These are phyloP conservation scores for Discostella stelligera DNA, from an alignment of 352 stramenopile species.

Conservation along the genomic window DNA sequence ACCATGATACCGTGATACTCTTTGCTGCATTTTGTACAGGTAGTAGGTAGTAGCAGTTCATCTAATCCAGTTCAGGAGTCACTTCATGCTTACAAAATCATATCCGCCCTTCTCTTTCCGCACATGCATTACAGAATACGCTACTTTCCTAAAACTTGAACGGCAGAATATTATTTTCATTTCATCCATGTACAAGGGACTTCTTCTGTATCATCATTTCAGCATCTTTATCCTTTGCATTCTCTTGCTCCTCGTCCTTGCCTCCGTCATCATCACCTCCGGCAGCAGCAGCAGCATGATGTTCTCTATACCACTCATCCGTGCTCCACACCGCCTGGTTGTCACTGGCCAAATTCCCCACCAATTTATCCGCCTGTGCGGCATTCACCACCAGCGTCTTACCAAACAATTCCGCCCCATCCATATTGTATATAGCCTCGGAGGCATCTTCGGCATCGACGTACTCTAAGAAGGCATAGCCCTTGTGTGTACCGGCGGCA, in stretches of 20 bases:
- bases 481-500: slow-evolving; percentile 77
- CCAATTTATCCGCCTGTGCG: slow-evolving; percentile 71
- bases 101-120: too few species aligned
- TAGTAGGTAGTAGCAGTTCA: too few species aligned
- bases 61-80: not conserved
- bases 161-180: slow-evolving; percentile 4
- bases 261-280: slow-evolving; percentile 22
- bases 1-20: too few species aligned
- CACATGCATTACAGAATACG: too few species aligned
- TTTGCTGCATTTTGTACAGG: too few species aligned
- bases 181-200: slow-evolving; percentile 1
- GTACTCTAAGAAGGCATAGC: slow-evolving; percentile 93
- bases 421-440: slow-evolving; percentile 94
- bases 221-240: slow-evolving; percentile 21
- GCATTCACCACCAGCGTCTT: slow-evolving; percentile 89
- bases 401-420: slow-evolving; percentile 91
- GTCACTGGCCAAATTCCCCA: slow-evolving; percentile 4
- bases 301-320: slow-evolving; percentile 73
- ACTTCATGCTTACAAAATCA: not conserved
- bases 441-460: slow-evolving; percentile 86
- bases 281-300: too few species aligned
- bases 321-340: slow-evolving; percentile 72
- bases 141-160: too few species aligned
- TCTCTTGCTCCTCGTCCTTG: slow-evolving; percentile 24
- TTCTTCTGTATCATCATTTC: slow-evolving; percentile 31